Conservation (phyloP, 352 stramenopile genomes). For the Globisporangium iwayamae region DNA sequence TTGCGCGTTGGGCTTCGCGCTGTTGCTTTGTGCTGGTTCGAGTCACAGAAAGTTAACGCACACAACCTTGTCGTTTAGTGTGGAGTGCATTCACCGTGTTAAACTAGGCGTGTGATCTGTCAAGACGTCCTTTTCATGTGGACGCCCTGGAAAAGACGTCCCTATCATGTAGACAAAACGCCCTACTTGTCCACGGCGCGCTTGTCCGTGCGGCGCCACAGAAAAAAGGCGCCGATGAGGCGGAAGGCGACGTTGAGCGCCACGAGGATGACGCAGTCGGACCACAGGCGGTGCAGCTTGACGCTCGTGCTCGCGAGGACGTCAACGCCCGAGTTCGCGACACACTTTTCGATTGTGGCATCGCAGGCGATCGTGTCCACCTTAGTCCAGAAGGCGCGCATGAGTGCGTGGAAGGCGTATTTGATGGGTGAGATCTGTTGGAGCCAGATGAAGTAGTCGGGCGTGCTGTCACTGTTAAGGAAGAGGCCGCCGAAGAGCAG, state of each 20-base stretch:
- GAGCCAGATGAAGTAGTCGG: slow-evolving; percentile 35
- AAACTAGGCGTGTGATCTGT: no score
- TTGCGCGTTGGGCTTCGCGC: no score
- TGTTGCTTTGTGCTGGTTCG: no score
- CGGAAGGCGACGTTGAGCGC: slow-evolving; percentile 32
- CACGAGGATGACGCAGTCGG: slow-evolving; percentile 20
- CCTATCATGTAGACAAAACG: background rate
- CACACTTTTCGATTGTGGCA: slow-evolving; percentile 11
- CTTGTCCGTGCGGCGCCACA: slow-evolving; percentile 23
- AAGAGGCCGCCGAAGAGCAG: slow-evolving; percentile 35
- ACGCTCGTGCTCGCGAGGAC: slow-evolving; percentile 29
- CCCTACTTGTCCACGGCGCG: background rate
- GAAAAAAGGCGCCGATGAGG: slow-evolving; percentile 26
- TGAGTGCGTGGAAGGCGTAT: slow-evolving; percentile 33
- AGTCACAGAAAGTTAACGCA: no score
- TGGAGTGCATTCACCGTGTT: no score
- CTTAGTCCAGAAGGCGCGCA: slow-evolving; percentile 30
- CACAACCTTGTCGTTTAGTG: no score
- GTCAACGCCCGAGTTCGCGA: slow-evolving; percentile 20
- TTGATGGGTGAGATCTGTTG: slow-evolving; percentile 36
- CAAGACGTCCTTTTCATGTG: no score
- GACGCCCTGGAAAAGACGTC: background rate
- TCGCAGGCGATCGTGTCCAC: slow-evolving; percentile 26
- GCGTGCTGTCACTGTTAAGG: slow-evolving; percentile 29
- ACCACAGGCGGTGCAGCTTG: slow-evolving; percentile 15